Base-by-base conservation (phyloP, 495 filamentous ascomycete genomes). In the Chaetomium fimeti region DNA sequence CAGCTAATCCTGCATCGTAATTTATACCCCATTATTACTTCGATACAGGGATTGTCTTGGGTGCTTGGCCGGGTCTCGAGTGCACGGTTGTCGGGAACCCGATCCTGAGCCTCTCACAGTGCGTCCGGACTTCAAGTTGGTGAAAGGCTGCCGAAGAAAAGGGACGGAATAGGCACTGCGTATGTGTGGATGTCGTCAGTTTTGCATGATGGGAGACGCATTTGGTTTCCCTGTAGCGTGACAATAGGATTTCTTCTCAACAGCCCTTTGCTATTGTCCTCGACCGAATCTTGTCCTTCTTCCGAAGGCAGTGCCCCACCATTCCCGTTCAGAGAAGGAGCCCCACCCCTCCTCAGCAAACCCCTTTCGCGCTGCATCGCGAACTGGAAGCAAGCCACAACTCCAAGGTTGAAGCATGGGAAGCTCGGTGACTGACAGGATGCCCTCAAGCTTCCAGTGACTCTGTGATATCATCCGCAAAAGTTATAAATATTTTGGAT, bases 281-380 rank as follows among this genome's bases (percentile, higher is more conserved):
- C 40, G 13, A 18, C 40, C 40, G 40, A 43, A 18, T 43, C 40
- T 36, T 36, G 40, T 43, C 40, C 18, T 43, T 40, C 38, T 7
- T 40, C 38, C 8, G 38, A 7, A 13, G 15, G 2, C 2, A 49
- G 32, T 54, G 60, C 60, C 60, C 60, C 60, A 12, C 60, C 60
- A 45, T 55, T 62, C 32, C 36, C 25, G 29, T 25, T 36, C 7
- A 5, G 27, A 11, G n/a, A 29, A 28, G 7, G 3, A 2, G 38
- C 60, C 60, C 49, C 60, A 62, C 60, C 51, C 18, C 45, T n/a
- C 1, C 16, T 49, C n/a, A 40, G 15, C 15, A 29, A 52, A 61
- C 15, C 4, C 11, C 56, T 28, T 43, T 24, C 16, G 20, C n/a
- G 13, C 24, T 36, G 24, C 54, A 20, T 32, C 29, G 16, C 16